Base-by-base conservation (phyloP, 1,284 basidiomycete genomes). In the Xerocomus amazonicus region DNA sequence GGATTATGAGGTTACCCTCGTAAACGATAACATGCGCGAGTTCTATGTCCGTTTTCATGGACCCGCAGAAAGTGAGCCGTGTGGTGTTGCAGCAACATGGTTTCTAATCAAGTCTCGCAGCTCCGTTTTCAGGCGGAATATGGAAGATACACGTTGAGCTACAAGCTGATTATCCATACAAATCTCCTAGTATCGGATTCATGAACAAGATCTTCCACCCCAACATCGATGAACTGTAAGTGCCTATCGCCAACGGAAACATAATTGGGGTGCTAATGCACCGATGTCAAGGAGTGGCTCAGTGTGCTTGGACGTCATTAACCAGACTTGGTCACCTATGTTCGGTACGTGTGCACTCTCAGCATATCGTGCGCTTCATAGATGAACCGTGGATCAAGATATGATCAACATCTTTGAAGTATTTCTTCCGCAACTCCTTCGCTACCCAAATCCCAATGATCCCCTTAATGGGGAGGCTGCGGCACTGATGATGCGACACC, bases 151-250 rank as follows among this genome's bases (percentile, higher is more conserved):
- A 98, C 63, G 97, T 99, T 52, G 97, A 99, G 68, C 79, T 99
- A n/a, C 96, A 97, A 4, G 94, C 98, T 63, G 92, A 97, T 70
- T 99, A 99, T 66, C 97, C 96, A 1, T 99, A 90, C 84, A 99
- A 99, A 73, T 96, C 92, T 31, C 96, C 97, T 3, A 96, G 92
- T 63, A 99, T 99, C 61, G 96, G 96, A 1, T 99, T 99, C 73
- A 96, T 97, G 92, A 99, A 99, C 83, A 97, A 97, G 86, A 98
- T 99, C 67, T 99, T 97, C 70, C 96, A 99, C 66, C 96, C 96
- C 9, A 98, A 97, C 68, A 97, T 97, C 63, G 94, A 97, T 70
- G 95, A 97, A 70, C 73, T 95, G 90, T 93, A 63, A 66, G 87
- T 70, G 39, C 16, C 26, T 32, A 35, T 48, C 42, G 32, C 12